Base-by-base conservation (phyloP, 2,329 filamentous ascomycete genomes). In the Fusarium sp. region DNA sequence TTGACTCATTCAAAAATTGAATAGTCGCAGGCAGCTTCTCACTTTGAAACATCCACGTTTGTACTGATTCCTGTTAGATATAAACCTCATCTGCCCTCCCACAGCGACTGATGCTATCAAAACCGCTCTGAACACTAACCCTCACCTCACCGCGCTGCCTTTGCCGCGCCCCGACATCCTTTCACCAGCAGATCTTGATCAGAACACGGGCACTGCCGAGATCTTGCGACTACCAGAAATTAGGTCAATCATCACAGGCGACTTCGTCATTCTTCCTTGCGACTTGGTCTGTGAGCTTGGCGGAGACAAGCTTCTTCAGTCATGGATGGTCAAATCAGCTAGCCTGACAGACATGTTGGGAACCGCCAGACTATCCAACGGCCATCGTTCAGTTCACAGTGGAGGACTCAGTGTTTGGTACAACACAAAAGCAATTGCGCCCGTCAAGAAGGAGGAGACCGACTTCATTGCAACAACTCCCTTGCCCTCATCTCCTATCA, bases 401-500 rank as follows among this genome's bases (percentile, higher is more conserved):
- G 94, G 94, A 41, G 96, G 93, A 2, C 82, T 98, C 37, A 91
- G 92, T 7, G 92, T 99, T 2, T 98, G 92, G 89, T 98, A 97
- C 78, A 89, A 95, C 74, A 97, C 94, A 3, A 93, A 93, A 76
- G 79, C 82, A 3, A 90, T 91, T 65, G 89, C 88, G 7, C 88
- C 89, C 35, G 86, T 95, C 65, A 98, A 97, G 80, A 91, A 91
- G 45, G 93, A 97, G 77, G 94, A 97, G 77, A 96, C 93, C 3
- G 95, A 98, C 75, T 97, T 97, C 76, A 87, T 97, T 72, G 92
- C 91, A 10, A 93, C 92, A 1, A 86, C 91, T 0, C 89, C 92
- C 5, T 81, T 96, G 7, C 82, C 89, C 5, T 75, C 83, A 6
- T 83, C 89, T 11, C 84, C 88, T 0, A 56, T 72, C 6, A 70